Evolutionary conservation across 768 basidiomycete genomes (phyloP), one percentile per base, ranked within the genome.

Genomic region (Punctularia strigosozonata): DNA sequence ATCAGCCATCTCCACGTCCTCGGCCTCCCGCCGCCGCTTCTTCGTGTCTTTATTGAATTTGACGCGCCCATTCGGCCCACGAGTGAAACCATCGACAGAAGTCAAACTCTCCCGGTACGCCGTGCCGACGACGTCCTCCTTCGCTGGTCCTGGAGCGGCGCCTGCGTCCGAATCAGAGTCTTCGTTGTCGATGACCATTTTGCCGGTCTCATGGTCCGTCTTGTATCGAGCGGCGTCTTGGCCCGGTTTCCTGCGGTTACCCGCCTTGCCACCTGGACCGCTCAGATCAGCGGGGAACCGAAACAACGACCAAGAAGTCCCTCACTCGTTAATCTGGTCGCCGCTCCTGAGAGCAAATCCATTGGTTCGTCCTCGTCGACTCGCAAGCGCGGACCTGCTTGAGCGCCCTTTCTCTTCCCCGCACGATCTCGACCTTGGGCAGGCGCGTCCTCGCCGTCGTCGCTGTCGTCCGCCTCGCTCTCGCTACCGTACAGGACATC

Each of bases 11-110:
- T 69, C 75, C 5, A 63, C 64, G 14, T 75, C 75, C 43, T 68
- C 69, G 42, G 77, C 73, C 37, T 77, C 78, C 36, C 83, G 71
- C 43, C 90, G 63, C 42, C 90, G 77, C 58, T 94, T 91, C 60
- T 92, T 98, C 25, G 90, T 97, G 52, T 94, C 82, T 57, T 95
- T 97, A 66, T 95, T 88, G 63, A 98, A 97, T 58, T 89, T 92
- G 54, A 98, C 61, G 39, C 75, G 77, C 4, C 95, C 95, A 44
- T 75, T 77, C 1, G 77, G 65, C 18, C 88, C 86, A 21, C 92
- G 77, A 3, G 73, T 82, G 62, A 90, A 90, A 17, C 92, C 94
- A 56, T 97, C 94, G 18, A 77, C 78, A 5, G 88, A 90, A 6
- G 79, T 78, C 41, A 94, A 52, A 36, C 68, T 75, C 59, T 95